phyloP scores from a whole-genome alignment of 495 filamentous ascomycete genomes.

The Parachaetomium inaequale region DNA sequence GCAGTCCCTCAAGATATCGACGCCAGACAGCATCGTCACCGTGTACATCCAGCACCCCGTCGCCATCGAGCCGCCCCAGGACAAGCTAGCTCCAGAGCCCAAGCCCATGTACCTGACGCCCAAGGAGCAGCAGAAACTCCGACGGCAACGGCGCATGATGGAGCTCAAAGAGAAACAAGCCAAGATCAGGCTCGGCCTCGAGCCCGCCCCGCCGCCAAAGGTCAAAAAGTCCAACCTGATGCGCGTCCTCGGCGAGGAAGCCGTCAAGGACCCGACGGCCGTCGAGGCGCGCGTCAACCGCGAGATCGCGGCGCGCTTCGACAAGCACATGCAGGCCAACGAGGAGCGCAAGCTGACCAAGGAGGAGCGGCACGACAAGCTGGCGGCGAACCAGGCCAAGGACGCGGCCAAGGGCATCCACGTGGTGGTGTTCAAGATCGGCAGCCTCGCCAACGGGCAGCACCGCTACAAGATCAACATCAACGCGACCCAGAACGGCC shows the following conservation, averaged over 20 bases:
- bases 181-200: conserved; percentile 86
- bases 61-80: conserved; percentile 85
- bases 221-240: conserved; percentile 95
- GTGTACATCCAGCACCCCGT: conserved; percentile 90
- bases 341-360: conserved; percentile 87
- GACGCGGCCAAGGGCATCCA: conserved; percentile 82
- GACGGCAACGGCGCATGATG: conserved; percentile 84
- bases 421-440: conserved; percentile 82
- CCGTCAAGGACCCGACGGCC: conserved; percentile 95
- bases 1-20: conserved; percentile 67
- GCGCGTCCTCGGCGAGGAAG: conserved; percentile 95
- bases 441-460: conserved; percentile 80
- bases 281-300: conserved; percentile 90
- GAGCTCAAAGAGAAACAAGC: conserved; percentile 94
- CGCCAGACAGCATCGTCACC: conserved; percentile 79
- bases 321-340: conserved; percentile 73
- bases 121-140: conserved; percentile 86
- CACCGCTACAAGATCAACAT: conserved; percentile 90
- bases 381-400: conserved; percentile 75
- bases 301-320: conserved; percentile 80
- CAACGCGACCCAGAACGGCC: conserved; percentile 81
- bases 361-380: conserved; percentile 83
- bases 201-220: conserved; percentile 85
- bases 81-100: conserved; percentile 68
- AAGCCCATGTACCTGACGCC: conserved; percentile 92